Percentiles rank a stretch among this genome's conserved stretches.
phyloP scores from a whole-genome alignment of 768 basidiomycete genomes.

The Boletus vinaceobasis region DNA sequence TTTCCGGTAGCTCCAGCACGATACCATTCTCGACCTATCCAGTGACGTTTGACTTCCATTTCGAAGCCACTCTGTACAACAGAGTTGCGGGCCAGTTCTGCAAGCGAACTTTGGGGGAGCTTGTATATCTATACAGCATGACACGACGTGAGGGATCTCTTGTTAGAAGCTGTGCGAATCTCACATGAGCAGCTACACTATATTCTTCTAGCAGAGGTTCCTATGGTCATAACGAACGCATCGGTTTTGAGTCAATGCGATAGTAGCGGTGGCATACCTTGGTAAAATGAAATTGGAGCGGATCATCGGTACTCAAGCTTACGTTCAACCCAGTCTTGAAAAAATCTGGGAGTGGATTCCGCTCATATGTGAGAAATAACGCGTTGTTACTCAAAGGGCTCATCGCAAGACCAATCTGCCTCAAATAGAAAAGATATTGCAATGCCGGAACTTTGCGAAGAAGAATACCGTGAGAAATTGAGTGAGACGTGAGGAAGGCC shows the following conservation, averaged over 20 bases:
- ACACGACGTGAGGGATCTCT: background rate
- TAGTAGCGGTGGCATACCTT: constrained; percentile 52
- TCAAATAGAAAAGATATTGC: constrained; percentile 96
- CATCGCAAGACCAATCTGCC: constrained; percentile 99
- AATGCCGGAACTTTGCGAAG: constrained; percentile 96
- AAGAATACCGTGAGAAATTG: constrained; percentile 98
- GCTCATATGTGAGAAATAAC: constrained; percentile 92
- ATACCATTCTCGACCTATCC: constrained; percentile 94
- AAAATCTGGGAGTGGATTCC: constrained; percentile 96
- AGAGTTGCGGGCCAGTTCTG: constrained; percentile 97
- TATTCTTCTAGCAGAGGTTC: constrained; percentile 96
- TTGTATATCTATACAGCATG: constrained; percentile 77
- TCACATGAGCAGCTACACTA: constrained; percentile 92
- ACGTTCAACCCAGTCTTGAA: constrained; percentile 96
- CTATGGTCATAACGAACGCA: constrained; percentile 35
- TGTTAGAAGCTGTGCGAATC: constrained; percentile 20
- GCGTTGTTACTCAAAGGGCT: constrained; percentile 98
- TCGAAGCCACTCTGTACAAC: constrained; percentile 97
- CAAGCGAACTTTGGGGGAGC: constrained; percentile 88
- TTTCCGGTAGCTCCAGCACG: constrained; percentile 91
- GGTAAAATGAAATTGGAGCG: constrained; percentile 97
- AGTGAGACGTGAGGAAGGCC: constrained; percentile 93
- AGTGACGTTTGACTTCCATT: constrained; percentile 95
- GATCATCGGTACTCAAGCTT: constrained; percentile 93
- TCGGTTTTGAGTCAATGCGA: background rate